These are phyloP conservation scores for Ananas comosus DNA, from an alignment of 176 grass and related monocot genomes.

Conservation along the genomic window DNA sequence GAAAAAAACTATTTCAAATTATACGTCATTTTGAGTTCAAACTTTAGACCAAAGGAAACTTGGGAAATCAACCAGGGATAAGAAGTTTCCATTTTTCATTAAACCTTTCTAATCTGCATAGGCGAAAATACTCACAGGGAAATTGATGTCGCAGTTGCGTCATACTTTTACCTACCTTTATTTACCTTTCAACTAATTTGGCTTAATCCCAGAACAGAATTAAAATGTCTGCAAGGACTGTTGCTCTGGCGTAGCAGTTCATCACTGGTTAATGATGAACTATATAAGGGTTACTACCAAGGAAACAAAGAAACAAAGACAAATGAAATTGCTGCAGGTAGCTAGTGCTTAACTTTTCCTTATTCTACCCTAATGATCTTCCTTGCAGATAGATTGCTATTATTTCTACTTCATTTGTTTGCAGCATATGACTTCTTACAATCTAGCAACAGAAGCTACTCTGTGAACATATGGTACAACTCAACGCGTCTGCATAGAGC, in stretches of 20 bases:
- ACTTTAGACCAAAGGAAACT: no score
- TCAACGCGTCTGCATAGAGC: neutral
- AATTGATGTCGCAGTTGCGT: neutral
- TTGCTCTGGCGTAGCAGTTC: slow-evolving; percentile 39
- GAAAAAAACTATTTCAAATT: no score
- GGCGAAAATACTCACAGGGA: no score
- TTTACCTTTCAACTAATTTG: neutral
- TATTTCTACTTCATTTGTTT: slow-evolving; percentile 16
- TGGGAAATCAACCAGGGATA: no score
- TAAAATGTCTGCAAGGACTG: slow-evolving; percentile 28
- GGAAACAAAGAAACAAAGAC: slow-evolving; percentile 25
- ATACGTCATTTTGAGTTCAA: no score
- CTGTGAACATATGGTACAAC: slow-evolving; percentile 40
- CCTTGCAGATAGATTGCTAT: neutral
- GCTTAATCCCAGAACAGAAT: slow-evolving; percentile 17
- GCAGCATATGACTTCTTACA: slow-evolving; percentile 53
- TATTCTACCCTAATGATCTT: neutral
- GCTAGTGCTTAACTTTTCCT: slow-evolving; percentile 2
- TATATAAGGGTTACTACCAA: slow-evolving; percentile 29
- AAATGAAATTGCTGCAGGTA: slow-evolving; percentile 46
- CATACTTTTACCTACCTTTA: slow-evolving; percentile 18
- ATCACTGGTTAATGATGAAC: slow-evolving; percentile 28
- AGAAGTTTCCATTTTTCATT: no score
- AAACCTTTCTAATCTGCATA: no score
- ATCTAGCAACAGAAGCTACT: slow-evolving; percentile 33